phyloP scores from a whole-genome alignment of 1,284 basidiomycete genomes.

The Ceratobasidium papillatum region DNA sequence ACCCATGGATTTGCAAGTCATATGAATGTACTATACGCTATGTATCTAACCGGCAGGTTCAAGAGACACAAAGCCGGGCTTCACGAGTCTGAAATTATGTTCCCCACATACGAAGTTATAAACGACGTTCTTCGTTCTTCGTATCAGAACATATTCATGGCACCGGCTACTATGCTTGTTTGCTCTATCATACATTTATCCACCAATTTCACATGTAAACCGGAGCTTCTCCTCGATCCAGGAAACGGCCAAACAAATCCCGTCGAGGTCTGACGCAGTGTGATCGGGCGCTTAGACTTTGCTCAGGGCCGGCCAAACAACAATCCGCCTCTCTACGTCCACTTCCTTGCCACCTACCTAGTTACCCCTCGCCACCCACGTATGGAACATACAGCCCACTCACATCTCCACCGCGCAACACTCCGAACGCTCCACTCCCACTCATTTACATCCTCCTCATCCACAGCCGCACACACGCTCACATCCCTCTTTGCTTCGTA shows the following conservation, averaged over 20 bases:
- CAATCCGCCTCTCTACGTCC: background rate
- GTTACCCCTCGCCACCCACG: background rate
- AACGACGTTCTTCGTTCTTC: no score
- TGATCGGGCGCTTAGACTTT: slow-evolving; percentile 22
- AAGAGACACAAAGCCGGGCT: background rate
- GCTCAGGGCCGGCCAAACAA: slow-evolving; percentile 19
- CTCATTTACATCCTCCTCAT: slow-evolving; percentile 74
- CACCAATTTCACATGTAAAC: background rate
- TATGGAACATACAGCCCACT: slow-evolving; percentile 42
- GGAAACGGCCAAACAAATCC: slow-evolving; percentile 13
- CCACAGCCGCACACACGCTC: slow-evolving; percentile 70
- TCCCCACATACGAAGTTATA: background rate
- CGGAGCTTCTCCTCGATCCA: background rate
- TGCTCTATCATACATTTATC: background rate
- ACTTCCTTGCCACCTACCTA: no score
- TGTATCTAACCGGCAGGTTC: background rate
- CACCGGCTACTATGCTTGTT: background rate
- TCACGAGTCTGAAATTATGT: background rate
- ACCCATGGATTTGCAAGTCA: background rate
- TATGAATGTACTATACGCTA: background rate
- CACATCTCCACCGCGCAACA: slow-evolving; percentile 68
- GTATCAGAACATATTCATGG: background rate
- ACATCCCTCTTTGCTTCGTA: slow-evolving; percentile 78
- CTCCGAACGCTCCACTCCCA: slow-evolving; percentile 77
- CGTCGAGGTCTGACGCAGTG: background rate